phyloP scores from a whole-genome alignment of 768 basidiomycete species.

The Auriscalpium microsporum region DNA sequence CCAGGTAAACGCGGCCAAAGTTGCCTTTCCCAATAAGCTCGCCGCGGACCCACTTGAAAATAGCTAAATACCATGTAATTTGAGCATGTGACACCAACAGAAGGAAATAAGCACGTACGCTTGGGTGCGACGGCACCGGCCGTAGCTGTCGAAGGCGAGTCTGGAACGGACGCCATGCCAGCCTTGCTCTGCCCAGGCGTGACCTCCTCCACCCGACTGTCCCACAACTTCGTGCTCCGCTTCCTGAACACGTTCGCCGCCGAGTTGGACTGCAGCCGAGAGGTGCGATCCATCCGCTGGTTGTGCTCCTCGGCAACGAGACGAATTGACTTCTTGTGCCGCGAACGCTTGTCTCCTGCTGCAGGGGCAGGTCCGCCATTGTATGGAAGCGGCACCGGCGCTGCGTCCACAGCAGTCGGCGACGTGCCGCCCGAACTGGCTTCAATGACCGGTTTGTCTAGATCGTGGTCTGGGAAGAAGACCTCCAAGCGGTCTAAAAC shows the following conservation, averaged over 20 bases:
- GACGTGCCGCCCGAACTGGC: slow-evolving; percentile 72
- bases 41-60: slow-evolving; percentile 98
- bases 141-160: slow-evolving; percentile 46
- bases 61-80: slow-evolving; percentile 37
- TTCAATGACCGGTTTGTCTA: slow-evolving; percentile 94
- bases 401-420: slow-evolving; percentile 53
- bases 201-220: slow-evolving; percentile 87
- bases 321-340: slow-evolving; percentile 86
- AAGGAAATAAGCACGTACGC: slow-evolving; percentile 40
- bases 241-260: slow-evolving; percentile 53
- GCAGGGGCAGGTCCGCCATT: slow-evolving; percentile 5
- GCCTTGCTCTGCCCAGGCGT: slow-evolving; percentile 61
- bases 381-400: slow-evolving; percentile 25
- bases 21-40: slow-evolving; percentile 96
- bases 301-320: slow-evolving; percentile 87
- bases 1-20: slow-evolving; percentile 93
- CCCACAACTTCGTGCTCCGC: slow-evolving; percentile 94
- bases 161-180: slow-evolving; percentile 36
- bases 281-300: slow-evolving; percentile 62
- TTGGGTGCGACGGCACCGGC: slow-evolving; percentile 33
- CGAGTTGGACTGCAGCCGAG: slow-evolving; percentile 45
- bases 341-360: slow-evolving; percentile 36
- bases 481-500: slow-evolving; percentile 89
- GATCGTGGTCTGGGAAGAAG: slow-evolving; percentile 93
- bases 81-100: slow-evolving; percentile 1